A percentile compares a stretch with the other conserved stretches of the same genome.
These are phyloP conservation scores for Xerocomus cyaneibrunnescens DNA, from an alignment of 1,284 basidiomycete species.

Conservation along the genomic window DNA sequence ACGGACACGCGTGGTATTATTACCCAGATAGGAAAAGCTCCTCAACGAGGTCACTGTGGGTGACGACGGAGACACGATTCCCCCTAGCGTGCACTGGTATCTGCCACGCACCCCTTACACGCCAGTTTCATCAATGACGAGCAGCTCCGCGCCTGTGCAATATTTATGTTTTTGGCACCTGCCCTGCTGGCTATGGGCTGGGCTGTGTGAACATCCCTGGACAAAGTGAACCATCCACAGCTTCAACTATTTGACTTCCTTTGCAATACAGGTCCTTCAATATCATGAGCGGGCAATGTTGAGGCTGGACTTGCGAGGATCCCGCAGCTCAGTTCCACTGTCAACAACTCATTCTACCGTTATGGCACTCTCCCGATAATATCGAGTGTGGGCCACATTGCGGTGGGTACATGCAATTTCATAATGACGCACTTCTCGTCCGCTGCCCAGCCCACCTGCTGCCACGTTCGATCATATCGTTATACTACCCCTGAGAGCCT, in stretches of 20 bases:
- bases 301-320: background rate
- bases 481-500: background rate
- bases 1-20: no score
- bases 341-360: background rate
- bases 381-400: background rate
- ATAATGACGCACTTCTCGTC: background rate
- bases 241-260: background rate
- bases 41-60: no score
- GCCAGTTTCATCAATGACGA: no score
- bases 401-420: background rate
- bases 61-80: no score
- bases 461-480: background rate
- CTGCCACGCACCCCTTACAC: no score
- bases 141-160: no score
- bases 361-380: background rate
- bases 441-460: background rate
- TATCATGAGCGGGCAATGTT: background rate
- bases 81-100: no score
- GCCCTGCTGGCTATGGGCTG: background rate
- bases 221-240: background rate
- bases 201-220: background rate
- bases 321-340: background rate
- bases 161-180: no score
- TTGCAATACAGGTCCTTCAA: background rate
- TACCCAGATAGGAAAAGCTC: no score